These are phyloP conservation scores for Baorangia bicolor DNA, from an alignment of 768 basidiomycete species.

Conservation along the genomic window DNA sequence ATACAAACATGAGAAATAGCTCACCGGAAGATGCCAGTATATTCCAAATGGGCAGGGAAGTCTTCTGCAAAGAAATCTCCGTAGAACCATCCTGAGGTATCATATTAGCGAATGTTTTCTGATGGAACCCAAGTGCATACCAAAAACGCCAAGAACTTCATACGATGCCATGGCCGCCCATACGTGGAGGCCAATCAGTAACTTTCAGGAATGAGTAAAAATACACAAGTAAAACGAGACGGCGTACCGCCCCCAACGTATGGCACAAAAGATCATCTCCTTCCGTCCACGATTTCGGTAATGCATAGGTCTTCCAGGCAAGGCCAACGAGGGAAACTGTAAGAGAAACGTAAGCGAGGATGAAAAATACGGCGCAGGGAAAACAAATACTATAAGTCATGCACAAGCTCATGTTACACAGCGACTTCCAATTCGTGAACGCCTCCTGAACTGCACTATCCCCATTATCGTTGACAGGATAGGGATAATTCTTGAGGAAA, in stretches of 20 bases:
- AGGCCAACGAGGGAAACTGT: slow-evolving; percentile 83
- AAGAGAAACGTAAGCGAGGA: background rate
- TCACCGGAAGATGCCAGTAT: slow-evolving; percentile 95
- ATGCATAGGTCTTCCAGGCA: slow-evolving; percentile 86
- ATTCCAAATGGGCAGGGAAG: slow-evolving; percentile 85
- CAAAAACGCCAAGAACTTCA: slow-evolving; percentile 92
- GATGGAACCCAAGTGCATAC: slow-evolving; percentile 38
- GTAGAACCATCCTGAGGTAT: slow-evolving; percentile 86
- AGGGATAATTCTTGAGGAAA: slow-evolving; percentile 93
- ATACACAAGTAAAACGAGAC: background rate
- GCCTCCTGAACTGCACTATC: slow-evolving; percentile 88
- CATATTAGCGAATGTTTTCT: background rate
- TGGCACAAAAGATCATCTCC: slow-evolving; percentile 87
- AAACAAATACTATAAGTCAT: slow-evolving; percentile 83
- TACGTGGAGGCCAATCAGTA: slow-evolving; percentile 81
- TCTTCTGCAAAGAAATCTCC: slow-evolving; percentile 97
- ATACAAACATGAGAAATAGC: slow-evolving; percentile 10
- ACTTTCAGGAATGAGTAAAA: slow-evolving; percentile 40
- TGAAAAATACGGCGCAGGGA: background rate
- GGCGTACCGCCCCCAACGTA: slow-evolving; percentile 78
- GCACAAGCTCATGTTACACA: slow-evolving; percentile 89
- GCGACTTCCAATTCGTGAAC: slow-evolving; percentile 91
- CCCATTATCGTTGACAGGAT: slow-evolving; percentile 65
- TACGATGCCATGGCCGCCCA: slow-evolving; percentile 92
- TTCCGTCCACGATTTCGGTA: slow-evolving; percentile 82